Base-by-base conservation (phyloP, 2,329 filamentous ascomycete species). In the Epichloe elymi region DNA sequence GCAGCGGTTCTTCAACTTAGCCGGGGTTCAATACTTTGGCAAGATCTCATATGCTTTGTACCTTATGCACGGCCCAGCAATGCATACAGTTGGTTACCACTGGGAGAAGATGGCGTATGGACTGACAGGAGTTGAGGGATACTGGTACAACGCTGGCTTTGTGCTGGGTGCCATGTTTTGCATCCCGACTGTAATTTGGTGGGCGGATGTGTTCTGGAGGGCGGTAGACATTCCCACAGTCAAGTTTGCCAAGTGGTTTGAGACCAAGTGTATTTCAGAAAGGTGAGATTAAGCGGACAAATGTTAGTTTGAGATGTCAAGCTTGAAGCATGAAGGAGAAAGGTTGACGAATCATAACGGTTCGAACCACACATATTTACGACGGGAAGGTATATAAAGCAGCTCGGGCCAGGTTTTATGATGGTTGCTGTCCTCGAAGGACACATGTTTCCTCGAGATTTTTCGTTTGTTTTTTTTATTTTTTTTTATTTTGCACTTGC, bases 11-110 rank as follows among this genome's bases (percentile, higher is more conserved):
- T 79, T 81, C 63, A 74, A 74, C 58, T 65, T 67, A 1, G 58
- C 64, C 2, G 57, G 70, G 15, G 67, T 79, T 3, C 77, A 80
- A 59, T 82, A 82, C 62, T 65, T 82, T 5, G 79, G 79, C 53
- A 74, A 74, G 59, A 74, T 82, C 56, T 80, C 76, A 49, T 83
- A 79, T 59, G 73, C 76, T 47, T 60, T 83, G 26, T 83, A 83
- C 61, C 70, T 83, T 14, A 74, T 81, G 67, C 79, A 83, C 59
- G 76, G 78, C 0, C 74, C 76, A 3, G 70, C 74, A 2, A 70
- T 75, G 59, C 76, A 79, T 57, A 71, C 71, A 2, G 57, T 74
- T 17, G 77, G 77, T 11, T 80, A 78, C 56, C 66, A 70, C 36
- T 70, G 73, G 52, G 70, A 79, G 58, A 68, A 67, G 36, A 69